These are phyloP conservation scores for Kodamaea nitidulidarum DNA, from an alignment of 805 yeast species.

Conservation along the genomic window DNA sequence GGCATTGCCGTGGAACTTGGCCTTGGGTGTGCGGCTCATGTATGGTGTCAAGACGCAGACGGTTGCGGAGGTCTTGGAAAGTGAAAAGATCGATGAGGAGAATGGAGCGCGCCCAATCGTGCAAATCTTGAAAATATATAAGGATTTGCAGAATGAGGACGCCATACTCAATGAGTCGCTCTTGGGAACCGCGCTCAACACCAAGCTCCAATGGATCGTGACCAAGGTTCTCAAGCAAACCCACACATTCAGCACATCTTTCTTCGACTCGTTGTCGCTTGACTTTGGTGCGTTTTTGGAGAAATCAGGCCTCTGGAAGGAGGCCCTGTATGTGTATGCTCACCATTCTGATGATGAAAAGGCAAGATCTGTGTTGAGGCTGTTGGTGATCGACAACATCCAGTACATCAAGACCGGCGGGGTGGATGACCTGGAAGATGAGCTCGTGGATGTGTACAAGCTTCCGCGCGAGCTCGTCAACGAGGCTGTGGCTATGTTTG, in stretches of 20 bases:
- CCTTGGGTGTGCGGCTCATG: constrained; percentile 55
- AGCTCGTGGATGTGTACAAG: constrained; percentile 35
- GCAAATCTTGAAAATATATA: constrained; percentile 3
- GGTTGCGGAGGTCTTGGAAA: constrained; percentile 1
- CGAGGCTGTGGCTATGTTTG: constrained; percentile 58
- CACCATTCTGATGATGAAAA: constrained; percentile 49
- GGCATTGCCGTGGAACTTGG: constrained; percentile 59
- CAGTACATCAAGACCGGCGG: constrained; percentile 22
- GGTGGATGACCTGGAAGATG: constrained; percentile 23
- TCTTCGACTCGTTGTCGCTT: constrained; percentile 24
- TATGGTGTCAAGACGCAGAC: constrained; percentile 46
- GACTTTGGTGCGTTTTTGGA: constrained; percentile 49
- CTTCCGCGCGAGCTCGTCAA: constrained; percentile 48
- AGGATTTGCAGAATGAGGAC: not conserved
- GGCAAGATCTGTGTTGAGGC: constrained; percentile 40
- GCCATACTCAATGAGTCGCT: not conserved
- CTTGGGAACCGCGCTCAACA: constrained; percentile 20
- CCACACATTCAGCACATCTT: not conserved
- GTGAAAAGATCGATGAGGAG: not conserved
- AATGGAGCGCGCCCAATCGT: constrained; percentile 1
- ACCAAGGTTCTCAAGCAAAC: constrained; percentile 34
- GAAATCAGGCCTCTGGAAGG: constrained; percentile 45
- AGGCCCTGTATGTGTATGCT: constrained; percentile 59
- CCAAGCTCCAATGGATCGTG: constrained; percentile 50
- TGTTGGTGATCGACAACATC: constrained; percentile 32